Conservation (phyloP, 192 early-diverging fungal genomes). For the Coemansia sp. region DNA sequence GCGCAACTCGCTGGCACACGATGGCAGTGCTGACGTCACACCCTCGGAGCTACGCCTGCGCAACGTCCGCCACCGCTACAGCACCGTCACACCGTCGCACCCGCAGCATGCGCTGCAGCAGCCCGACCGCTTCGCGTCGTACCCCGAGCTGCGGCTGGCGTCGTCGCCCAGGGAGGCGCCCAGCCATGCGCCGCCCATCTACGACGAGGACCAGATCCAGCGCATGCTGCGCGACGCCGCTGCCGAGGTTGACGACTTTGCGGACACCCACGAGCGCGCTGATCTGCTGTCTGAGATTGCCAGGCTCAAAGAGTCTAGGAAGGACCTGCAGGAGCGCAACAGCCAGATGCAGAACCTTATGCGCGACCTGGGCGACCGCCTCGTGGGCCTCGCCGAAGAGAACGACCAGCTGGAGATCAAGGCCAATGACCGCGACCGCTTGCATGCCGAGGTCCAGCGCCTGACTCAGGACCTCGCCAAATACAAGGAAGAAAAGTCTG, state of each 20-base stretch:
- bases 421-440: conserved; percentile 29
- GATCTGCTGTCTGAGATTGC: conserved; percentile 12
- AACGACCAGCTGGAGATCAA: conserved; percentile 44
- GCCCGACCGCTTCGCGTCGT: conserved; percentile 46
- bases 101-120: neutral
- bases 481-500: neutral
- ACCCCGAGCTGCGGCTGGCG: conserved; percentile 44
- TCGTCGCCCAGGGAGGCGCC: conserved; percentile 10
- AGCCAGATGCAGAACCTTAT: conserved; percentile 45
- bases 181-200: conserved; percentile 15
- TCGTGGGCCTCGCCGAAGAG: conserved; percentile 45
- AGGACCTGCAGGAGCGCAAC: conserved; percentile 46
- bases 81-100: conserved; percentile 14
- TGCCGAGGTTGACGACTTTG: conserved; percentile 17
- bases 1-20: conserved; percentile 21
- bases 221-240: conserved; percentile 36
- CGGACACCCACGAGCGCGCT: conserved; percentile 6
- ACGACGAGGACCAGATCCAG: conserved; percentile 39
- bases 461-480: conserved; percentile 9
- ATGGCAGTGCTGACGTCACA: neutral
- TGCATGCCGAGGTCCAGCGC: conserved; percentile 13
- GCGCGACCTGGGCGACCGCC: conserved; percentile 46
- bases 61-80: conserved; percentile 31
- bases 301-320: conserved; percentile 24
- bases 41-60: conserved; percentile 3